phyloP scores from a whole-genome alignment of 2,329 filamentous ascomycete genomes.

The Nigrospora sphaerica region DNA sequence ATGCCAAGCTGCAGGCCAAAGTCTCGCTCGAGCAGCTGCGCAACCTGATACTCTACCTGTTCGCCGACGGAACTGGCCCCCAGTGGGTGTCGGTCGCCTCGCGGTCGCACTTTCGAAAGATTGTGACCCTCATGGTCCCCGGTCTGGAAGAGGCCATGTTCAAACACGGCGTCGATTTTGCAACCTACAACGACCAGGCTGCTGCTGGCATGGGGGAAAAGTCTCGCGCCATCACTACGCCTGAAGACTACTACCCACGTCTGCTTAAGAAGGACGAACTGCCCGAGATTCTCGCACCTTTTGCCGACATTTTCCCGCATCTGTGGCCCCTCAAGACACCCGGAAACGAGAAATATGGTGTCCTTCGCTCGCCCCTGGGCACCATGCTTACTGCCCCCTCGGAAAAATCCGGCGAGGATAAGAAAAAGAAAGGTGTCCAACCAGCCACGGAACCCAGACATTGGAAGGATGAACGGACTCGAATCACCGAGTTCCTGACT shows the following conservation, averaged over 20 bases:
- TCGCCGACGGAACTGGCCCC: conserved; percentile 57
- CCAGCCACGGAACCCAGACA: conserved; percentile 55
- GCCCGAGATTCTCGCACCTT: conserved; percentile 50
- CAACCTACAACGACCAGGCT: conserved; percentile 33
- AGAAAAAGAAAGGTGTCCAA: conserved; percentile 50
- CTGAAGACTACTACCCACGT: conserved; percentile 55
- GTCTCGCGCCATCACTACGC: conserved; percentile 32
- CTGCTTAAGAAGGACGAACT: conserved; percentile 42
- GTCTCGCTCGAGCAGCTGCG: conserved; percentile 58
- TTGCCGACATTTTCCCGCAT: conserved; percentile 78
- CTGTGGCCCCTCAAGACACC: conserved; percentile 86
- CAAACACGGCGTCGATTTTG: conserved; percentile 48
- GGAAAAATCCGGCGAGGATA: conserved; percentile 63
- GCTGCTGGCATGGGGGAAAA: conserved; percentile 19
- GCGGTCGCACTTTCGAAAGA: conserved; percentile 62
- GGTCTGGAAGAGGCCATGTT: conserved; percentile 91
- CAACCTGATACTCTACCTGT: conserved; percentile 58
- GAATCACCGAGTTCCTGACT: conserved; percentile 74
- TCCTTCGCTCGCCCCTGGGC: conserved; percentile 80
- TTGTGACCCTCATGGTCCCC: conserved; percentile 86
- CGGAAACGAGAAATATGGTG: conserved; percentile 73
- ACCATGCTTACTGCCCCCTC: conserved; percentile 73
- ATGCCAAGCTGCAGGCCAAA: conserved; percentile 51
- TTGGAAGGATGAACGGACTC: conserved; percentile 69
- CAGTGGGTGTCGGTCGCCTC: conserved; percentile 60